These are phyloP conservation scores for Aphanomyces astaci DNA, from an alignment of 352 stramenopile genomes.

Conservation along the genomic window DNA sequence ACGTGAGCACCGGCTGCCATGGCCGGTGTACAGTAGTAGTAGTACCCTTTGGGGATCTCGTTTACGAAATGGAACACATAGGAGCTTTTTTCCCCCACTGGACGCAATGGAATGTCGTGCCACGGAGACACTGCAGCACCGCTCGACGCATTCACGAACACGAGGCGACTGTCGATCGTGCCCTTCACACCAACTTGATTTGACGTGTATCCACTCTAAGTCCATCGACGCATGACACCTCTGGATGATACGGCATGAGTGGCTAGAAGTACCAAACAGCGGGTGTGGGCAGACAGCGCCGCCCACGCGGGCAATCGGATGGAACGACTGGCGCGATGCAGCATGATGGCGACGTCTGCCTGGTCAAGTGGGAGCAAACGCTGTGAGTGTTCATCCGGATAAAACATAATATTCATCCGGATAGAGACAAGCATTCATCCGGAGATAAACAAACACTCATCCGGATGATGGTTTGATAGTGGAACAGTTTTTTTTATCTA, in stretches of 20 bases:
- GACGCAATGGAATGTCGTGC: conserved; percentile 21
- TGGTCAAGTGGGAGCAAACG: background rate
- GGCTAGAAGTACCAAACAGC: background rate
- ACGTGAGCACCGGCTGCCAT: background rate
- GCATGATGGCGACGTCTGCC: too few relatives aligned
- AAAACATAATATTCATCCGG: too few relatives aligned
- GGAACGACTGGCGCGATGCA: conserved; percentile 9
- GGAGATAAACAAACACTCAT: too few relatives aligned
- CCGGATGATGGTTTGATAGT: too few relatives aligned
- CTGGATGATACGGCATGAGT: too few relatives aligned
- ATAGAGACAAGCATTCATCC: too few relatives aligned
- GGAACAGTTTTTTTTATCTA: too few relatives aligned
- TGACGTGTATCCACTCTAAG: conserved; percentile 8
- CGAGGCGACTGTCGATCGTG: conserved; percentile 1
- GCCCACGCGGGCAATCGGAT: background rate
- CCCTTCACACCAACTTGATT: background rate
- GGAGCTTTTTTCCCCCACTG: conserved; percentile 23
- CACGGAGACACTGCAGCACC: conserved; percentile 1
- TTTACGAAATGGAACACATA: conserved; percentile 89
- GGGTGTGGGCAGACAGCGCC: background rate
- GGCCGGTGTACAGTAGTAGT: too few relatives aligned
- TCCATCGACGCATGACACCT: background rate
- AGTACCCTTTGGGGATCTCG: conserved; percentile 85
- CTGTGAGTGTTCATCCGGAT: background rate
- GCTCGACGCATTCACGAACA: background rate